Evolutionary conservation across 352 stramenopile genomes (phyloP), one percentile per base, ranked within the genome.

Genomic region (Pythium phragmitis): DNA sequence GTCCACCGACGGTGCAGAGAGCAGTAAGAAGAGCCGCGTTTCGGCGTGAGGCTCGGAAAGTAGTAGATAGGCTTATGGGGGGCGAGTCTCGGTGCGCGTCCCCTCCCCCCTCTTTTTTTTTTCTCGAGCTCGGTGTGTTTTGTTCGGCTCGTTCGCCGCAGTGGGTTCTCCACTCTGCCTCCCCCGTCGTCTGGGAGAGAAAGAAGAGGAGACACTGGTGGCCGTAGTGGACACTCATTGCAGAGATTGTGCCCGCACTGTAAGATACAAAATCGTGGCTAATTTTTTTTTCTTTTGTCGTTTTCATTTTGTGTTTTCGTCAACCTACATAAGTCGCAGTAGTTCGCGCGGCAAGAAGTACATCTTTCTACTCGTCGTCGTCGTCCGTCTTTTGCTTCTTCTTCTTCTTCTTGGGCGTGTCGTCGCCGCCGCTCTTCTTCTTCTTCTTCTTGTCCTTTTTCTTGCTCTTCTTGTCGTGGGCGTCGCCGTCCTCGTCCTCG

Each of bases 361-460:
- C 17, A 4, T n/a, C 4, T 11, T 16, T 23, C 50, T 57, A 58
- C 26, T 65, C 50, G 16, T 63, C 58, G 19, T 59, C 57, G 11
- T 65, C 55, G 43, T 43, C 52, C 34, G 52, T 60, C 54, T 68
- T 68, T 47, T 64, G 48, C 56, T 62, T 67, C 54, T 66, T 64
- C 9, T 53, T 63, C 60, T 60, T 79, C 73, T 13, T 76, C 70
- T 67, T 51, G 42, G 53, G 36, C 63, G 68, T 60, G 69, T 68
- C 73, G 53, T 83, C 87, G 69, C 69, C 74, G 56, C 85, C 87
- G 64, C 84, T 90, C 58, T 85, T 88, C 61, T 87, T 90, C 53
- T 86, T 72, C 65, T 85, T 87, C 30, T 68, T 56, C 26, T 30
- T 30, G 26, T 30, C 26, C 4, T 68, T 63, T 34, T 68, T 69